Base-by-base conservation (phyloP, 352 stramenopile species). In the Pythium phragmiticola region DNA sequence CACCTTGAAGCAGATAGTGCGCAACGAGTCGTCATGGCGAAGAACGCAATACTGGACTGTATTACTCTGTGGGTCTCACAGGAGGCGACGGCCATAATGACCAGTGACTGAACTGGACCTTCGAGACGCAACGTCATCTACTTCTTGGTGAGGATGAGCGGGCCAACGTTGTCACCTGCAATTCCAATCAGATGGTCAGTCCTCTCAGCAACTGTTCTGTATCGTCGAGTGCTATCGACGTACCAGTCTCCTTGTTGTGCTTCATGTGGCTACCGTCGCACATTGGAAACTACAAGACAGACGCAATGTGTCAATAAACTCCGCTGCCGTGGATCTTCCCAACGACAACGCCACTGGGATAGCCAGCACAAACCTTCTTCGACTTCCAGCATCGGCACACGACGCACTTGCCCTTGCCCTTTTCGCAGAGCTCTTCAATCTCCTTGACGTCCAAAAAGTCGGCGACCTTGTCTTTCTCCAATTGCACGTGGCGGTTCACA, bases 351-450 rank as follows among this genome's bases (percentile, higher is more conserved):
- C 49, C 16, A 56, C 13, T 17, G 17, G 30, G 23, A 43, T 46
- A 56, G 14, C 21, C 45, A 19, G 41, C 14, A 49, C 62, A 11
- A 50, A 83, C 75, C 66, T 88, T 91, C 77, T 94, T 94, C 47
- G 86, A 94, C 73, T 94, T 94, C 86, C 86, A 94, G 74, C 86
- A 94, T 61, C 86, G 80, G 73, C 86, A 94, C 48, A 92, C 60
- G 41, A 77, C 75, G 73, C 86, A 94, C 63, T 94, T 94, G 62
- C 84, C 77, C 69, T 90, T 91, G 52, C 73, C 68, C 65, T 89
- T 89, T 42, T 74, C 70, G 55, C 84, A 76, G 51, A 94, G 70
- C 41, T 94, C 86, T 69, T 94, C 86, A 55, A 94, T 78, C 48
- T 94, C 86, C 16, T 75, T 76, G 52, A 92, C 54, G 19, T 77